Evolutionary conservation across 2,329 filamentous ascomycete species (phyloP), one percentile per base, ranked within the genome.

Genomic region (Calonectria henricotiae): DNA sequence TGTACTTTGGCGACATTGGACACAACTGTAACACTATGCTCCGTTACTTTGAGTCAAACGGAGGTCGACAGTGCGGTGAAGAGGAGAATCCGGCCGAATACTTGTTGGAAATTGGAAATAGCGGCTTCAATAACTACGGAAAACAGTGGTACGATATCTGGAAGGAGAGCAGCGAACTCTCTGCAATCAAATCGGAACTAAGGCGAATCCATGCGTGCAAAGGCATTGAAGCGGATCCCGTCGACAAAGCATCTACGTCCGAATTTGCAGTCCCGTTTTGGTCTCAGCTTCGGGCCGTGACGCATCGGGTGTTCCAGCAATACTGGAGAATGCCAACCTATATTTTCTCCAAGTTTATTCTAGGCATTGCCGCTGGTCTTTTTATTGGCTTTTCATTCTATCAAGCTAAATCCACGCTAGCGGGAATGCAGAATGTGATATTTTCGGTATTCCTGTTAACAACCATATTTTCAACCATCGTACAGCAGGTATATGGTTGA

Each of bases 261-360:
- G 65, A 64, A 27, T 62, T 97, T 71, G 94, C 95, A 5, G 92
- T 93, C 75, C 91, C 94, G 0, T 93, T 97, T 77, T 70, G 69
- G 0, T 77, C 84, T 0, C 95, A 98, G 78, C 82, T 96, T 1
- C 82, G 80, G 49, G 86, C 60, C 6, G 70, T 71, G 23, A 70
- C 70, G 2, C 39, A 86, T 9, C 90, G 94, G 68, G 89, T 95
- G 6, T 95, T 95, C 82, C 89, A 94, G 77, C 94, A 96, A 79
- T 95, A 95, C 85, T 96, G 94, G 93, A 89, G 94, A 54, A 94
- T 90, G 67, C 94, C 94, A 0, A 86, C 86, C 12, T 96, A 96
- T 82, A 90, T 96, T 77, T 93, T 94, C 80, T 89, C 92, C 67
- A 96, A 96, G 83, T 80, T 89, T 2, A 80, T 86, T 1, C 87